phyloP scores from a whole-genome alignment of 1,139 yeast genomes.

The Meyerozyma guilliermondii region DNA sequence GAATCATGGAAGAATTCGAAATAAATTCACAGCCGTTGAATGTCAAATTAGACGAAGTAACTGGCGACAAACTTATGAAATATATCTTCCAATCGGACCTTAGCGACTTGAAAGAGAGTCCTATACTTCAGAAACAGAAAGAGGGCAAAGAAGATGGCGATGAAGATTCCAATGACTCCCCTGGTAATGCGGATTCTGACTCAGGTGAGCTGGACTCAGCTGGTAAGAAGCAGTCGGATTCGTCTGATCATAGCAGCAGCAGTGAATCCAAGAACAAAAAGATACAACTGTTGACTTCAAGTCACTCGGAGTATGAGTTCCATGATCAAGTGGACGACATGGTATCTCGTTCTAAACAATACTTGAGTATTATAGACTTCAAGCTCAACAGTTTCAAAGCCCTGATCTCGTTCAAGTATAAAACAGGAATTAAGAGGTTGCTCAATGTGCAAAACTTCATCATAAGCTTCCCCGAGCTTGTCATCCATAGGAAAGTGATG shows the following conservation, averaged over 20 bases:
- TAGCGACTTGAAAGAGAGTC: conserved; percentile 22
- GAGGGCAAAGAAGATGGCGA: conserved; percentile 9
- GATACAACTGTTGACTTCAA: neutral
- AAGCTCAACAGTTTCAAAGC: conserved; percentile 42
- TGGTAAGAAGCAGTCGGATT: neutral
- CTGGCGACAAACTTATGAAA: conserved; percentile 51
- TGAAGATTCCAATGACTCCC: conserved; percentile 6
- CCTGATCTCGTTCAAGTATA: conserved; percentile 54
- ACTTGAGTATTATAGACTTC: conserved; percentile 49
- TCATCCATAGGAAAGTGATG: conserved; percentile 44
- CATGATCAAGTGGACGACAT: conserved; percentile 48
- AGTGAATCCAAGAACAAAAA: neutral
- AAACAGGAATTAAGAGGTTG: conserved; percentile 47
- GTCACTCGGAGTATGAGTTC: conserved; percentile 14
- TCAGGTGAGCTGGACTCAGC: neutral
- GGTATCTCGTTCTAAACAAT: conserved; percentile 56
- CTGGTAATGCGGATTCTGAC: conserved; percentile 5
- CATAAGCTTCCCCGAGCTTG: conserved; percentile 49
- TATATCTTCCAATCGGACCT: conserved; percentile 49
- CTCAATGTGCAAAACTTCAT: conserved; percentile 59
- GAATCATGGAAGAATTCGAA: conserved; percentile 50
- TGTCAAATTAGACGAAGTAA: conserved; percentile 54
- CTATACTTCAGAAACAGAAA: conserved; percentile 18
- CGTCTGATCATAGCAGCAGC: neutral
- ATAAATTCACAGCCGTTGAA: conserved; percentile 51